Evolutionary conservation across 2,329 filamentous ascomycete species (phyloP).

Genomic region (Zasmidium cellare): DNA sequence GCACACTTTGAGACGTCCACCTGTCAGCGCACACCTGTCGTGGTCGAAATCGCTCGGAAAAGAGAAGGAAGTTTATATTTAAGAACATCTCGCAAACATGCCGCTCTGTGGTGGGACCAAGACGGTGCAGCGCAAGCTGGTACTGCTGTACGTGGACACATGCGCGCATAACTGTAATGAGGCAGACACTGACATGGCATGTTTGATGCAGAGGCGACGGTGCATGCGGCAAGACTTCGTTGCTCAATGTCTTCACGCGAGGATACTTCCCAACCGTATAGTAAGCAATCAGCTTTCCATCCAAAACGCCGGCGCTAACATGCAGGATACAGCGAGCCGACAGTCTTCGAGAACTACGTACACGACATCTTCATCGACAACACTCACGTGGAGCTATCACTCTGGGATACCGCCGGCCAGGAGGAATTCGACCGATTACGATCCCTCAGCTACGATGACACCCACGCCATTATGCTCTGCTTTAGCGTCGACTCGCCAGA

Average conservation of each 20-base stretch:
- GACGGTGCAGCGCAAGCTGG: slow-evolving; percentile 93
- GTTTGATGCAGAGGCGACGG: slow-evolving; percentile 74
- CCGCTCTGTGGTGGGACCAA: slow-evolving; percentile 57
- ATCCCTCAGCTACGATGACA: slow-evolving; percentile 96
- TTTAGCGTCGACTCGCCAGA: slow-evolving; percentile 95
- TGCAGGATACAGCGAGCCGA: slow-evolving; percentile 70
- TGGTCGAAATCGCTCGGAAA: neutral
- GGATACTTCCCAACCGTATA: slow-evolving; percentile 98
- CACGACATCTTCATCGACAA: slow-evolving; percentile 99
- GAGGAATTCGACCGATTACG: slow-evolving; percentile 98
- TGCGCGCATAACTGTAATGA: neutral
- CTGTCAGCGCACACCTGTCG: neutral
- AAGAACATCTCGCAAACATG: slow-evolving; percentile 32
- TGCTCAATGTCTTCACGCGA: slow-evolving; percentile 97
- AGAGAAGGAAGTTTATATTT: neutral
- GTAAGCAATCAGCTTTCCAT: slow-evolving; percentile 46
- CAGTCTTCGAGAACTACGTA: slow-evolving; percentile 98
- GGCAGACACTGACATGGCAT: slow-evolving; percentile 5
- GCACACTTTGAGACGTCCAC: neutral
- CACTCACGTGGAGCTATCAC: slow-evolving; percentile 91
- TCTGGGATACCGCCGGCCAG: slow-evolving; percentile 98
- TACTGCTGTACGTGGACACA: slow-evolving; percentile 69
- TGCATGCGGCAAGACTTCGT: slow-evolving; percentile 93
- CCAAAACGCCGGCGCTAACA: slow-evolving; percentile 2
- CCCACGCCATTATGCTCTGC: slow-evolving; percentile 97